phyloP scores from a whole-genome alignment of 2,329 filamentous ascomycete genomes.

The Fusarium proliferatum region DNA sequence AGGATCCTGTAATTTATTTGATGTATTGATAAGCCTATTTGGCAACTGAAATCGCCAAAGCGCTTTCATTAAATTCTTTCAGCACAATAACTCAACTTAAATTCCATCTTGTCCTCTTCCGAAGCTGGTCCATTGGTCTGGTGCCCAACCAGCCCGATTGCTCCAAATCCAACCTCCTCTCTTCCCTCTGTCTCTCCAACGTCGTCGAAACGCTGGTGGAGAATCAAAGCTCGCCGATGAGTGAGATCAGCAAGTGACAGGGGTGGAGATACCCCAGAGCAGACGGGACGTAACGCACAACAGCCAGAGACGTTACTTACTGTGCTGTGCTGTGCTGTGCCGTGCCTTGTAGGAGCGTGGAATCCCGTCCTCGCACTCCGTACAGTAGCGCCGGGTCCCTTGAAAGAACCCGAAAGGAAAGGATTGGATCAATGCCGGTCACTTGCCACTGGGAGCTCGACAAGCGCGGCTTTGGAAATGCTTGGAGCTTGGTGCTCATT shows the following conservation, averaged over 20 bases:
- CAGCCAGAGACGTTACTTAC: not conserved
- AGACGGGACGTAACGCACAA: slow-evolving; percentile 7
- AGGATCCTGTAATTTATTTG: not conserved
- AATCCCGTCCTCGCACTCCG: slow-evolving; percentile 5
- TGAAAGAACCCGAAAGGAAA: slow-evolving; percentile 20
- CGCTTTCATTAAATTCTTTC: slow-evolving; percentile 1
- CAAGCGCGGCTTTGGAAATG: slow-evolving; percentile 40
- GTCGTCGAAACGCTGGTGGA: slow-evolving; percentile 30
- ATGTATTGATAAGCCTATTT: not conserved
- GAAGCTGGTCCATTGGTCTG: slow-evolving; percentile 7
- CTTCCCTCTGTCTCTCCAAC: slow-evolving; percentile 20
- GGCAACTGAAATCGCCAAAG: not conserved
- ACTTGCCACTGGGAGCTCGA: slow-evolving; percentile 31
- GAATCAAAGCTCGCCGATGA: slow-evolving; percentile 20
- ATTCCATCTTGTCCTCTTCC: not conserved
- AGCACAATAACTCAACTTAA: not conserved
- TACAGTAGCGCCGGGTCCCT: slow-evolving; percentile 8
- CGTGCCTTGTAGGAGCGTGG: slow-evolving; percentile 10
- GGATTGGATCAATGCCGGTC: slow-evolving; percentile 30
- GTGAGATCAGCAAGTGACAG: slow-evolving; percentile 30
- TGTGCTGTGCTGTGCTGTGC: slow-evolving; percentile 19
- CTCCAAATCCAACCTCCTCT: slow-evolving; percentile 15
- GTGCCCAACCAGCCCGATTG: slow-evolving; percentile 27
- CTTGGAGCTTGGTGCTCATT: not conserved
- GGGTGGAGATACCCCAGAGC: slow-evolving; percentile 18